Base-by-base conservation (phyloP, 169 alveolate genomes). In the Besnoitia besnoiti region DNA sequence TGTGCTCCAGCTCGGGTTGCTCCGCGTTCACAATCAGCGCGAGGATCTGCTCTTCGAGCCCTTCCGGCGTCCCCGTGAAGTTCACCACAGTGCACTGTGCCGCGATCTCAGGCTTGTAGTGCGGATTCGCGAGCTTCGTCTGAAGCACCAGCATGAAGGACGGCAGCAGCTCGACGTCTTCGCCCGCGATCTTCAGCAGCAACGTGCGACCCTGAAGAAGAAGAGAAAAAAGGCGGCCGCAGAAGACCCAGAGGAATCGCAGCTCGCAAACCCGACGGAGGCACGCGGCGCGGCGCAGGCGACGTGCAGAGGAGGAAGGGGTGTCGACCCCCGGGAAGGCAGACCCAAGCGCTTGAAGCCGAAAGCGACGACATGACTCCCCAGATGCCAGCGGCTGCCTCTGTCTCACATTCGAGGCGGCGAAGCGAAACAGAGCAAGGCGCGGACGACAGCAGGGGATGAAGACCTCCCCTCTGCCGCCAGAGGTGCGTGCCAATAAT, bases 61-160 rank as follows among this genome's bases (percentile, higher is more conserved):
- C 99, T 85, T 97, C 97, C 93, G 98, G 99, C 24, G 99, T 98
- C 90, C 98, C 99, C 93, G 98, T 98, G 96, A 98, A 98, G 97
- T 98, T 98, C 80, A 98, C 98, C 85, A 98, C 94, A 27, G 99
- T 98, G 92, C 99, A 98, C 95, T 98, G 98, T 46, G 99, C 99
- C 30, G 99, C 99, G 40, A 98, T 97, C 96, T 99, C 99, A 37
- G 99, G 99, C 93, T 98, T 75, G 91, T 95, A 99, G 95, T 99
- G 99, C 30, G 99, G 99, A 91, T 99, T 99, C 80, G 97, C 96
- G 84, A 99, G 97, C 95, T 98, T 98, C 46, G 99, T 98, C 93
- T 98, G 98, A 91, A 99, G 95, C 96, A 97, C 97, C 19, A 99
- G 98, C 92, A 96, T 97, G 96, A 98, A 98, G 62, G 96, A 95